Percentiles rank a stretch among this genome's conserved stretches.
phyloP scores from a whole-genome alignment of 1,284 basidiomycete species.

The Porogramme epimiltina region DNA sequence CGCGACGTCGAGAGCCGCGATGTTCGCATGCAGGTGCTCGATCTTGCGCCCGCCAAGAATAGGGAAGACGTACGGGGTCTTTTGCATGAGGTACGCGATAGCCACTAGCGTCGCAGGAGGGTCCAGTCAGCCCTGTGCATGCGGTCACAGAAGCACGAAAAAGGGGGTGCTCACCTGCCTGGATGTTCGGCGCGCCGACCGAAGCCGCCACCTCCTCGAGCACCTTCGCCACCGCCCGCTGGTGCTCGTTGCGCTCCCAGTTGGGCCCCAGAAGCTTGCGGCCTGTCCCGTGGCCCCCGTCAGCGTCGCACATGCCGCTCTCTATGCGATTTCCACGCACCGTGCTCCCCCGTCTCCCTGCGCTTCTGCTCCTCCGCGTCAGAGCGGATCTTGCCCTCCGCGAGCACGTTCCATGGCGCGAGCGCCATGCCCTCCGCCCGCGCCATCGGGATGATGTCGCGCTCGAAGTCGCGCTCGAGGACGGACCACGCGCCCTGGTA shows the following conservation, averaged over 20 bases:
- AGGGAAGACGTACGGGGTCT: constrained; percentile 27
- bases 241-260: constrained; percentile 28
- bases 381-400: constrained; percentile 44
- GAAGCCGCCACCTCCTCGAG: constrained; percentile 28
- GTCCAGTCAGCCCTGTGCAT: no score
- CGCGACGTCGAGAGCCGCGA: constrained; percentile 23
- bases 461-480: constrained; percentile 50
- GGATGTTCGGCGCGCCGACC: constrained; percentile 23
- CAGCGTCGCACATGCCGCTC: no score
- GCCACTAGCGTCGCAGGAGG: no score
- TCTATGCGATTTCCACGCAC: background rate
- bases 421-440: constrained; percentile 37
- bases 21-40: constrained; percentile 41
- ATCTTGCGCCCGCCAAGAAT: constrained; percentile 28
- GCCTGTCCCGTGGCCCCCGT: no score
- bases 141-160: no score
- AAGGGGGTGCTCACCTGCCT: constrained; percentile 15
- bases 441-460: constrained; percentile 61
- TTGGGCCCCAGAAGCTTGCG: background rate
- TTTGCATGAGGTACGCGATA: constrained; percentile 27
- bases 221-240: constrained; percentile 19
- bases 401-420: constrained; percentile 52
- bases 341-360: constrained; percentile 41
- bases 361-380: constrained; percentile 46
- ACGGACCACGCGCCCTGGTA: constrained; percentile 60